Evolutionary conservation across 1,284 basidiomycete genomes (phyloP), one percentile per base, ranked within the genome.

Genomic region (Lignosus rhinocerotis): DNA sequence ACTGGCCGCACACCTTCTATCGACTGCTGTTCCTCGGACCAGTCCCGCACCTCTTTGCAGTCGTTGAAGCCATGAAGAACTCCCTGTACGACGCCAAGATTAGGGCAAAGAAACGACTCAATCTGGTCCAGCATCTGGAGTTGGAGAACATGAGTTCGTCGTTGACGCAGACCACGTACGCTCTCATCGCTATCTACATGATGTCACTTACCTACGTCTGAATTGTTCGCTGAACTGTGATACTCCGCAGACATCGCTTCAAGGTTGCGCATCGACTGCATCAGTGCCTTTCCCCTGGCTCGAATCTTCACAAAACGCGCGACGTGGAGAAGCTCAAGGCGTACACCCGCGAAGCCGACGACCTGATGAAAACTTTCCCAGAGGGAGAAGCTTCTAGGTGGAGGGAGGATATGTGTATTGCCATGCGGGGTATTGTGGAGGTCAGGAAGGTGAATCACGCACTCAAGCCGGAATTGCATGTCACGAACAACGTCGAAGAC

Each of bases 31-130:
- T 79, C 66, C 72, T 83, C 2, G 81, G 82, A 1, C 77, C 80
- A 6, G 69, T 86, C 5, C 81, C 83, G 0, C 78, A 77, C 60
- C 66, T 82, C 4, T 70, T 83, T 21, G 67, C 78, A 3, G 80
- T 75, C 57, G 71, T 85, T 17, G 76, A 83, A 25, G 64, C 69
- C 19, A 69, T 75, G 10, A 68, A 60, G 51, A 39, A 61, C 1
- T 54, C 71, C 21, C 65, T 73, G 1, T 59, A 69, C 36, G 60
- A 68, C 1, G 62, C 64, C 17, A 81, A 79, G 65, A 66, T 44
- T 9, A 62, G 66, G 21, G 73, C 71, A 2, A 80, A 74, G 61
- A 67, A 72, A 46, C 69, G 72, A 16, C 61, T 76, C 12, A 64
- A 31, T 17, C 58, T 65, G 12, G 74, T 66, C 16, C 51, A 64